These are phyloP conservation scores for Rosa persica DNA, from an alignment of 306 rosid genomes.

Conservation along the genomic window DNA sequence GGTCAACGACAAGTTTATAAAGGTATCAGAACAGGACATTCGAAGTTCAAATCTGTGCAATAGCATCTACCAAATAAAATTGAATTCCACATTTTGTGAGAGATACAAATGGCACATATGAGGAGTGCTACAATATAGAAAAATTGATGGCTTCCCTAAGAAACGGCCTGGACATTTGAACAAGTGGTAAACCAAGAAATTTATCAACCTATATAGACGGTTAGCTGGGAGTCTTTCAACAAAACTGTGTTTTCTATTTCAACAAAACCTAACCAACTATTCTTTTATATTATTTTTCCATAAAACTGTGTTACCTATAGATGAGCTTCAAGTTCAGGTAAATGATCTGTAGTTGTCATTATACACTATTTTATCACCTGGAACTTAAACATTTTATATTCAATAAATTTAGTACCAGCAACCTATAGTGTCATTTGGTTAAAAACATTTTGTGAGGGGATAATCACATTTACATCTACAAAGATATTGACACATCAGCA, in stretches of 20 bases:
- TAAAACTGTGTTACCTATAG: too few relatives aligned
- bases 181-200: neutral
- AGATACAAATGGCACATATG: neutral
- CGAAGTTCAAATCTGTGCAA: neutral
- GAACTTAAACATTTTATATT: too few relatives aligned
- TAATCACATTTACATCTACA: neutral
- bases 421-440: neutral
- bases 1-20: neutral
- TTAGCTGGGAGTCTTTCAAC: neutral
- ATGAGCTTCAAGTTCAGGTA: too few relatives aligned
- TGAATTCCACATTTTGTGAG: neutral
- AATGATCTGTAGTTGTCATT: neutral
- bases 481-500: neutral
- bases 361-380: neutral
- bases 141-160: neutral
- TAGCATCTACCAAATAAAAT: neutral
- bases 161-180: neutral
- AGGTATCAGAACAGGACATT: neutral
- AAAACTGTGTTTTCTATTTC: neutral
- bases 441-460: neutral
- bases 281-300: neutral
- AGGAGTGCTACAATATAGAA: too few relatives aligned
- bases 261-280: neutral
- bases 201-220: neutral
- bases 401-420: neutral